Conservation (phyloP, 2,329 filamentous ascomycete genomes). For the Monosporascus sp. region DNA sequence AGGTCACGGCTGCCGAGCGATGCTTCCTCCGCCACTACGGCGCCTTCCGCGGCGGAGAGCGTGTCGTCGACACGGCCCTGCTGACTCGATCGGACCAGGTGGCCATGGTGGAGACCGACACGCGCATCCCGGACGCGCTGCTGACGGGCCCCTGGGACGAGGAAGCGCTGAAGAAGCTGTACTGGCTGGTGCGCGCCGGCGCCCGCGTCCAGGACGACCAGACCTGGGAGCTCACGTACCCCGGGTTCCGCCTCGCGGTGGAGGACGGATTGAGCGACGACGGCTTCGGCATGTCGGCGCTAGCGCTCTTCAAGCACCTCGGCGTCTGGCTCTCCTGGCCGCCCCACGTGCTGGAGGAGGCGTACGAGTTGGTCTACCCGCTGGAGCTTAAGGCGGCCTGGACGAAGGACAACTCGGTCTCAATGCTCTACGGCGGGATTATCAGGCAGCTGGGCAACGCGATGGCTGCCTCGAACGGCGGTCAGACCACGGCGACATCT, state of each 20-base stretch:
- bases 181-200: constrained; percentile 40
- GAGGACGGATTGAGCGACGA: not conserved
- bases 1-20: not conserved
- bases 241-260: constrained; percentile 31
- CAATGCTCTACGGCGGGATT: not conserved
- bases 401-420: not conserved
- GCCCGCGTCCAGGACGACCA: constrained; percentile 24
- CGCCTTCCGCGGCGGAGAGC: not conserved
- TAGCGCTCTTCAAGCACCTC: not conserved
- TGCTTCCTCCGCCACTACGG: not conserved
- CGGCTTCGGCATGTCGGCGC: not conserved
- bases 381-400: not conserved
- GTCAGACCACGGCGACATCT: too few relatives aligned
- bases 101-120: constrained; percentile 33
- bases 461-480: too few relatives aligned
- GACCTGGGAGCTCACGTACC: constrained; percentile 37
- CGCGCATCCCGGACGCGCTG: constrained; percentile 34
- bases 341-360: not conserved
- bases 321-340: not conserved
- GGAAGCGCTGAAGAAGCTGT: constrained; percentile 33
- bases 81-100: constrained; percentile 14
- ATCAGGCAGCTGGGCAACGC: not conserved
- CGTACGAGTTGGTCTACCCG: not conserved
- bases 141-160: constrained; percentile 38
- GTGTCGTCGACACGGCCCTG: not conserved